Evolutionary conservation across 352 stramenopile genomes (phyloP).

Genomic region (Phytophthora crassamura): DNA sequence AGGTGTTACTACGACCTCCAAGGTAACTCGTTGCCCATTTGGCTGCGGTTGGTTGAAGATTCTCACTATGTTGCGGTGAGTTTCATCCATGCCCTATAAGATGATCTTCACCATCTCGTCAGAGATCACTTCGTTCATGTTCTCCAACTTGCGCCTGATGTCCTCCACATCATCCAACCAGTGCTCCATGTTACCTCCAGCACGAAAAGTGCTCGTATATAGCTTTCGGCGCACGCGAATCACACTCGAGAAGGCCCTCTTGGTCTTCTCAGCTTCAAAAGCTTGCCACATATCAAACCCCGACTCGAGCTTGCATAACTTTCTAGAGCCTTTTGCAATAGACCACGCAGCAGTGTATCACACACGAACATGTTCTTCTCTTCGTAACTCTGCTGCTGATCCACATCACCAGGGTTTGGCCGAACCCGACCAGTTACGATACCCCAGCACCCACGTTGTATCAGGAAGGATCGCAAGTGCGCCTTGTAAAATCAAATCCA

Average conservation of each 20-base stretch:
- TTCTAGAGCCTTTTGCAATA: slow-evolving; percentile 3
- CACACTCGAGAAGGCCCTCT: not conserved
- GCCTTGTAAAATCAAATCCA: slow-evolving; percentile 12
- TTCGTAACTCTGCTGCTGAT: not conserved
- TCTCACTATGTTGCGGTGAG: not conserved
- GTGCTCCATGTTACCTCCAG: slow-evolving; percentile 6
- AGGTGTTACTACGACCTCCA: too few species aligned
- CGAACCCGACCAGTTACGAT: not conserved
- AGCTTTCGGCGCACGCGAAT: not conserved
- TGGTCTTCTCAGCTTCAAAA: too few species aligned
- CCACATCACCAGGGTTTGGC: not conserved
- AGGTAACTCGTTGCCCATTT: not conserved
- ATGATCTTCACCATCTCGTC: slow-evolving; percentile 12
- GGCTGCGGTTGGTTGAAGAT: slow-evolving; percentile 3
- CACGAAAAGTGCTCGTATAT: not conserved
- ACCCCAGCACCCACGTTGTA: slow-evolving; percentile 5
- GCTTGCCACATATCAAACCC: slow-evolving; percentile 9
- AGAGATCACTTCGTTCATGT: not conserved
- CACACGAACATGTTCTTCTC: not conserved
- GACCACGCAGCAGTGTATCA: not conserved
- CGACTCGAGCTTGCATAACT: not conserved
- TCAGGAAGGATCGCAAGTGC: not conserved
- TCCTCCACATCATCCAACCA: slow-evolving; percentile 3
- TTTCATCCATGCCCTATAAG: not conserved
- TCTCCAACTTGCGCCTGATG: not conserved